Percentiles rank a stretch among this genome's conserved stretches.
phyloP scores from a whole-genome alignment of 2,329 filamentous ascomycete genomes.

The Epichloe scottii region DNA sequence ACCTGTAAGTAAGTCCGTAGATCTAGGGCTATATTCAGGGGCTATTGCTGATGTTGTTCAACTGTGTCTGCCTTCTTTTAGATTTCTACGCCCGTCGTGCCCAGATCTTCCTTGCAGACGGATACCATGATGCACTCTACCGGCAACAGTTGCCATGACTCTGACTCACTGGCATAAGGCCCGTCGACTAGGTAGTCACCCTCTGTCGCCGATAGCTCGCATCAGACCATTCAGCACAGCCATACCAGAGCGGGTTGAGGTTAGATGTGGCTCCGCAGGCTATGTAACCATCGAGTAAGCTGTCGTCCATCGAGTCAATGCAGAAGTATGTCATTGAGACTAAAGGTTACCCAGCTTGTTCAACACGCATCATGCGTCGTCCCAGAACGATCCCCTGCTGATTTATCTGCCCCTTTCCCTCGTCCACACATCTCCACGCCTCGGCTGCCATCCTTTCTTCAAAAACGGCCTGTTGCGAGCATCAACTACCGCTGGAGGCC shows the following conservation, averaged over 20 bases:
- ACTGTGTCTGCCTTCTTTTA: background rate
- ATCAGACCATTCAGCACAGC: slow-evolving; percentile 8
- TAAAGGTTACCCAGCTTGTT: slow-evolving; percentile 23
- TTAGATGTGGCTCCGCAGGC: slow-evolving; percentile 37
- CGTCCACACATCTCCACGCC: slow-evolving; percentile 13
- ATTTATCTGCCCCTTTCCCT: slow-evolving; percentile 43
- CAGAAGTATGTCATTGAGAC: background rate
- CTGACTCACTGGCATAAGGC: background rate
- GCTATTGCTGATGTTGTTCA: background rate
- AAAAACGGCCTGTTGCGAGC: slow-evolving; percentile 33
- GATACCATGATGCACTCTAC: background rate
- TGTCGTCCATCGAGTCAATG: background rate
- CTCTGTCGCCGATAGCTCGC: background rate
- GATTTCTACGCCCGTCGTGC: background rate
- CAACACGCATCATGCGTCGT: slow-evolving; percentile 26
- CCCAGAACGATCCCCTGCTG: slow-evolving; percentile 29
- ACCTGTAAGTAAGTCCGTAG: background rate
- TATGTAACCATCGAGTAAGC: slow-evolving; percentile 38
- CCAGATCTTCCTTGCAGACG: background rate
- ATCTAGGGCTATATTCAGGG: background rate
- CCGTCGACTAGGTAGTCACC: background rate
- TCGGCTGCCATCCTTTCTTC: slow-evolving; percentile 29
- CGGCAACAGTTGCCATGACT: background rate
- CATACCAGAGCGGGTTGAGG: slow-evolving; percentile 26
- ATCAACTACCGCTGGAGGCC: slow-evolving; percentile 48